Conservation (phyloP, 257 asterid species). For the Solanum virginianum region DNA sequence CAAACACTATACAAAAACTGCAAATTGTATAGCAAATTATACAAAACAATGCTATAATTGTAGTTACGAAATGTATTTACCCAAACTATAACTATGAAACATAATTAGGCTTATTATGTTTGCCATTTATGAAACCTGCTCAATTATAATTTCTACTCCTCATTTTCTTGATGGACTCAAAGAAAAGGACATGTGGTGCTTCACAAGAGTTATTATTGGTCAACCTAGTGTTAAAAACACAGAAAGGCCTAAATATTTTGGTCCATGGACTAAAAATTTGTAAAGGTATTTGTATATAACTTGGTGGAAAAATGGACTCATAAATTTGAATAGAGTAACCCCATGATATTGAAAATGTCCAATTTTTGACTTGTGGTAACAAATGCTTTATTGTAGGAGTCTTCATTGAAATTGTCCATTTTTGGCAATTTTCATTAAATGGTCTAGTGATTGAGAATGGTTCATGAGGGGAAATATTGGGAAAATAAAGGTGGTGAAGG, state of each 20-base stretch:
- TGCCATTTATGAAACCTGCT: too few species aligned
- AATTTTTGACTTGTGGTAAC: conserved; percentile 19
- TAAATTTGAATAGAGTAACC: conserved; percentile 39
- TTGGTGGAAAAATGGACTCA: conserved; percentile 19
- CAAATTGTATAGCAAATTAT: too few species aligned
- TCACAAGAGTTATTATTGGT: conserved; percentile 17
- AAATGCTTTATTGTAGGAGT: conserved; percentile 33
- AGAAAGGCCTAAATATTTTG: conserved; percentile 8
- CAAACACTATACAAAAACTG: too few species aligned
- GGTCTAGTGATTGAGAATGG: conserved; percentile 12
- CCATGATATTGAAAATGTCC: conserved; percentile 39
- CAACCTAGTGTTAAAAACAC: conserved; percentile 20
- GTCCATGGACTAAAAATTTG: conserved; percentile 20
- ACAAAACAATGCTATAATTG: too few species aligned
- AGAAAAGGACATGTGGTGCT: conserved; percentile 15
- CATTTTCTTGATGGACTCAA: background rate
- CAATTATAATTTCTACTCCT: background rate
- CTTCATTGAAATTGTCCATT: conserved; percentile 2
- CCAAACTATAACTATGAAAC: too few species aligned
- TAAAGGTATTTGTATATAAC: conserved; percentile 21
- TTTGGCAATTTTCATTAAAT: conserved; percentile 25
- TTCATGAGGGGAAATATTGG: conserved; percentile 39
- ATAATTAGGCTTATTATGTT: too few species aligned
- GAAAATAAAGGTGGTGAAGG: conserved; percentile 35
- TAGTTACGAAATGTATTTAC: too few species aligned